These are phyloP conservation scores for Reutealis trisperma DNA, from an alignment of 345 rosid species.

Conservation along the genomic window DNA sequence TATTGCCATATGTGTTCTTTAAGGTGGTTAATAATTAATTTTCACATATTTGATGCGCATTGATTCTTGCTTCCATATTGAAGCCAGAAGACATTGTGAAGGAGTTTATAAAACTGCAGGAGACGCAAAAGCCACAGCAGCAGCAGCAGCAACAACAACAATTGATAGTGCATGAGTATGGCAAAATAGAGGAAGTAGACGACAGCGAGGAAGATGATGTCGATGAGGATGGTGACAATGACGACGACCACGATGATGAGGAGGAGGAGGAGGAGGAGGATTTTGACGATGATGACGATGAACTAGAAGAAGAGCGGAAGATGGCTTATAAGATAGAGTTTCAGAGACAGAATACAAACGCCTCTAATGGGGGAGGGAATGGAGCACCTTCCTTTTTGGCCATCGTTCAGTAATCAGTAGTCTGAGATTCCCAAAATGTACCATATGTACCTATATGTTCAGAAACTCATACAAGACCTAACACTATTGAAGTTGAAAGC, in stretches of 20 bases:
- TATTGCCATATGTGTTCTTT: neutral
- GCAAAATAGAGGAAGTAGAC: slow-evolving; percentile 42
- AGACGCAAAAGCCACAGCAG: slow-evolving; percentile 23
- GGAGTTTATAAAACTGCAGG: slow-evolving; percentile 51
- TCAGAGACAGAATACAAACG: slow-evolving; percentile 38
- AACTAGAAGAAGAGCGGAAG: slow-evolving; percentile 48
- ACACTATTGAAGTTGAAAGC: slow-evolving; percentile 18
- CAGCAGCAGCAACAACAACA: neutral
- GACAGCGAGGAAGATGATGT: slow-evolving; percentile 38
- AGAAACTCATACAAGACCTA: slow-evolving; percentile 39
- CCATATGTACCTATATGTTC: slow-evolving; percentile 45
- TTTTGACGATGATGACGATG: slow-evolving; percentile 44
- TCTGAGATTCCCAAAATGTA: slow-evolving; percentile 21
- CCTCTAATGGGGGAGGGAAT: slow-evolving; percentile 57
- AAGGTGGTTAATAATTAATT: neutral
- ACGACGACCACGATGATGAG: slow-evolving; percentile 9
- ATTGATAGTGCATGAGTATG: slow-evolving; percentile 47
- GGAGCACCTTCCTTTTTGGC: slow-evolving; percentile 58
- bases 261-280: slow-evolving; percentile 39
- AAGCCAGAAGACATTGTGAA: slow-evolving; percentile 86
- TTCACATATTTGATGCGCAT: slow-evolving; percentile 13
- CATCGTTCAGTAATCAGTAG: slow-evolving; percentile 47
- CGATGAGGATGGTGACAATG: slow-evolving; percentile 19
- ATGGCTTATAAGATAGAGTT: slow-evolving; percentile 58
- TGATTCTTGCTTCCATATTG: slow-evolving; percentile 52